Evolutionary conservation across 495 filamentous ascomycete genomes (phyloP), one percentile per base, ranked within the genome.

Genomic region (Cercophora newfieldiana): DNA sequence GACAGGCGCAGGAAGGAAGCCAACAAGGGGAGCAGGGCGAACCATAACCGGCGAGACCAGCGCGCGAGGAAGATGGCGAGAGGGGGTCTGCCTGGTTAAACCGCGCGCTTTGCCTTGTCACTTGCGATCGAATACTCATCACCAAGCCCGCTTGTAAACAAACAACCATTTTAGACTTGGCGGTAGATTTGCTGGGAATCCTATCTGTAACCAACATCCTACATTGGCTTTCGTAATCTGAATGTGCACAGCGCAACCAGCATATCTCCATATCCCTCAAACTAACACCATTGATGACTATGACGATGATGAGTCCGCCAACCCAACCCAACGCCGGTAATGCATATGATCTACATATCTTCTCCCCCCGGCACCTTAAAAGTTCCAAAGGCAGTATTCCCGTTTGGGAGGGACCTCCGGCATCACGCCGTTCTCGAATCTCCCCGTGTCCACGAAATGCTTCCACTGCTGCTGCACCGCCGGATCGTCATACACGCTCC

Each of bases 31-130:
- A 84, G 82, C 2, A 85, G 80, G 64, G 87, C 84, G 65, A 88
- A 90, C 61, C 86, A 92, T 69, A 85, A 83, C 66, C 85, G 90
- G 57, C 84, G 89, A 66, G 87, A 93, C 64, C 88, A 90, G 72
- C 78, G 89, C 44, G 89, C 91, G 59, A 90, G 81, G 75, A 95
- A 95, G 81, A 91, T 94, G 82, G 88, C 86, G 21, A 82, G 88
- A 44, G 86, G 83, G 57, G 85, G 83, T 7, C 72, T 88, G 66
- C 78, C 84, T 44, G 85, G 82, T 10, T 68, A 53, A 50, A 12
- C 28, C 37, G 12, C 37, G 12, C 18, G 37, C 3, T 44, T 44
- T 33, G 30, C 5, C 30, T 12, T 12, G 12, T 5, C 12, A 5
- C 30, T 8, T 16, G 12, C 37, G 4, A 2, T 16, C 12, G 4